Percentiles rank a stretch among this genome's conserved stretches.
Conservation (phyloP, 2,329 filamentous ascomycete species). For the Ophiocordyceps australis region DNA sequence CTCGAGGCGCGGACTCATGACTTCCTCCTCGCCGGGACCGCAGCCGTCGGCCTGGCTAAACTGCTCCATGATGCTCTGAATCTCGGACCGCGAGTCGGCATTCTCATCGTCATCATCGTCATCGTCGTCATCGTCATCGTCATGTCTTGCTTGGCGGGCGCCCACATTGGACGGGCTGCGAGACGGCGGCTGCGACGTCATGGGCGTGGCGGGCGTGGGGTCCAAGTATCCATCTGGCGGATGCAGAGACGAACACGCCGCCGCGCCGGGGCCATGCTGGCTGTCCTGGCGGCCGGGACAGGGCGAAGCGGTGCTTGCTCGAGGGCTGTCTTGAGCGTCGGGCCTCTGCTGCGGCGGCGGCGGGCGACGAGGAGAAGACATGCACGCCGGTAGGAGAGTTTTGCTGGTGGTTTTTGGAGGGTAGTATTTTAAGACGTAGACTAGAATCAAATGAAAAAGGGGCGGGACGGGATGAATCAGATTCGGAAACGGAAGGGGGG, state of each 20-base stretch:
- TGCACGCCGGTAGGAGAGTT: too few species aligned
- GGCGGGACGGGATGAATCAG: too few species aligned
- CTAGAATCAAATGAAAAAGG: too few species aligned
- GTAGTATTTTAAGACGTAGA: too few species aligned
- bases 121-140: constrained; percentile 29
- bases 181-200: constrained; percentile 35
- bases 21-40: constrained; percentile 61
- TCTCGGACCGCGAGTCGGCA: constrained; percentile 61
- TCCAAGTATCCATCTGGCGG: constrained; percentile 30
- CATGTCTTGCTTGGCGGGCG: constrained; percentile 27
- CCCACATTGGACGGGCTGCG: constrained; percentile 38
- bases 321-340: constrained; percentile 9
- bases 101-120: constrained; percentile 49
- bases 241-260: too few species aligned
- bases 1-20: constrained; percentile 81
- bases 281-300: constrained; percentile 3
- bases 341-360: too few species aligned
- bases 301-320: constrained; percentile 2
- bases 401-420: too few species aligned
- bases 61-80: constrained; percentile 95
- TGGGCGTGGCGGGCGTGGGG: constrained; percentile 38
- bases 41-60: constrained; percentile 60
- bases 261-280: too few species aligned
- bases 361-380: too few species aligned
- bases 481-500: too few species aligned